phyloP scores from a whole-genome alignment of 2,329 filamentous ascomycete genomes.

The Monilinia fructicola region DNA sequence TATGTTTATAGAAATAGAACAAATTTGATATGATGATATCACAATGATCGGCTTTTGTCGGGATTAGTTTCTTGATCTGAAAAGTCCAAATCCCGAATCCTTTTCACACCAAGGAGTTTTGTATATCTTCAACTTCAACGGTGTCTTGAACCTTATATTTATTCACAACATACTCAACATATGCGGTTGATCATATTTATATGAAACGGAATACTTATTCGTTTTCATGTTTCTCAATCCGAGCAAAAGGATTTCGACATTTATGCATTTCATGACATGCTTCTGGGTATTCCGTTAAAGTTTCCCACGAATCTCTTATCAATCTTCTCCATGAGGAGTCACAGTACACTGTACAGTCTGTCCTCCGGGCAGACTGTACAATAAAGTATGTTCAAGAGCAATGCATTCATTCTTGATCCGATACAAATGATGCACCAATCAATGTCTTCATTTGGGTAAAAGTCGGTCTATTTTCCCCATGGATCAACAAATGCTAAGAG shows the following conservation, averaged over 20 bases:
- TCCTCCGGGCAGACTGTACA: too few species aligned
- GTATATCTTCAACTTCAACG: too few species aligned
- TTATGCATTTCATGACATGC: neutral
- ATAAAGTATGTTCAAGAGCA: neutral
- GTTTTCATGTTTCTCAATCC: neutral
- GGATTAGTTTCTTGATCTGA: neutral
- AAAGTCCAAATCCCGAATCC: neutral
- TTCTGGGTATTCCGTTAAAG: neutral
- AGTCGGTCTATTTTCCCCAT: neutral
- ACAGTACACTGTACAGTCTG: too few species aligned
- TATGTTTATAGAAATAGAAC: neutral
- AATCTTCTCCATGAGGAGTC: neutral
- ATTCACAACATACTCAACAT: too few species aligned
- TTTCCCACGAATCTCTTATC: too few species aligned
- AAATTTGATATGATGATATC: neutral
- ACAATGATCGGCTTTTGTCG: neutral
- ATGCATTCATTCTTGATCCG: neutral
- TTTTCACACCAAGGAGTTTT: too few species aligned
- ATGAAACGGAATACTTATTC: neutral
- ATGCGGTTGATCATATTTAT: neutral
- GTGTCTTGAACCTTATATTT: neutral
- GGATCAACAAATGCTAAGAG: neutral
- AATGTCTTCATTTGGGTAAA: neutral
- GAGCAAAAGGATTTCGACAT: slow-evolving; percentile 1
- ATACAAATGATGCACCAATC: neutral